Evolutionary conservation across 2,329 filamentous ascomycete species (phyloP).

Genomic region (Nectriaceae sp.): DNA sequence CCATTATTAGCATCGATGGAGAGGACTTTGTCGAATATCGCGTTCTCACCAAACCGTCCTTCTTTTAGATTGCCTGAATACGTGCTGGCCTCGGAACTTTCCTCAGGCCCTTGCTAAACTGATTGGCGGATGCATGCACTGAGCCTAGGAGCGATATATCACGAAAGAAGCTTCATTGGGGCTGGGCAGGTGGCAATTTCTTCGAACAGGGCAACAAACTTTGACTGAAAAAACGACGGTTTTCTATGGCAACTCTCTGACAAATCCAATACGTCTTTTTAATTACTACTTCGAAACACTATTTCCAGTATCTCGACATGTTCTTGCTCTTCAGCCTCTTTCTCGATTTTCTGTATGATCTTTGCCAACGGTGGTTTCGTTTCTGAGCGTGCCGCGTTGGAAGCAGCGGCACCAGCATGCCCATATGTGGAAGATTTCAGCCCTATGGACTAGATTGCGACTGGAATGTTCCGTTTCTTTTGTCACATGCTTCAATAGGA

Average conservation of each 20-base stretch:
- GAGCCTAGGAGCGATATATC: background rate
- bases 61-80: conserved; percentile 45
- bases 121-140: background rate
- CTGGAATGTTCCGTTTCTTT: background rate
- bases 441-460: background rate
- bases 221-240: no score
- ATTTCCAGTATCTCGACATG: no score
- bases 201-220: no score
- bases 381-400: no score
- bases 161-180: background rate
- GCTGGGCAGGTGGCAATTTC: background rate
- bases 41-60: conserved; percentile 63
- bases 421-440: background rate
- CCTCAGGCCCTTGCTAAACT: background rate
- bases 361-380: no score
- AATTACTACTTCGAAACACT: no score
- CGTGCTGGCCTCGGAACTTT: background rate
- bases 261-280: no score
- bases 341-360: no score
- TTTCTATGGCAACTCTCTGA: no score
- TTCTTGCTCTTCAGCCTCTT: no score
- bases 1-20: conserved; percentile 64
- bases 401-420: no score
- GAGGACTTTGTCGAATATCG: conserved; percentile 70
- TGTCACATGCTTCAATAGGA: background rate